A percentile compares a stretch with the other conserved stretches of the same genome.
Evolutionary conservation across 2,329 filamentous ascomycete species (phyloP).

Genomic region (Teratosphaeriaceae sp.): DNA sequence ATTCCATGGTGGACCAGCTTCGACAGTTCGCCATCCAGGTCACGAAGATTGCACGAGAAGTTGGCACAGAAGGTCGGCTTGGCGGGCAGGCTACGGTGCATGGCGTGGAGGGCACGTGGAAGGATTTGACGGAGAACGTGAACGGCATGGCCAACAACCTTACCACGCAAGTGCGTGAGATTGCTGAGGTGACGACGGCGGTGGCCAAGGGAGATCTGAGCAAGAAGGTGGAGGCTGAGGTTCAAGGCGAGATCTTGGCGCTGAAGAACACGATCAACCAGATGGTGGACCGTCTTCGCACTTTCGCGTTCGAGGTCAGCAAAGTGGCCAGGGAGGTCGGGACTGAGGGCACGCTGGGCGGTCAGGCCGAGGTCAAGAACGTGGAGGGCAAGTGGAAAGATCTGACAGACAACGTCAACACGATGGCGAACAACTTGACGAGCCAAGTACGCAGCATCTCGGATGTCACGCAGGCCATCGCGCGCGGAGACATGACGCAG

Average conservation of each 20-base stretch:
- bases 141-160: conserved; percentile 49
- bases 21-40: conserved; percentile 49
- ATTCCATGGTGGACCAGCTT: conserved; percentile 48
- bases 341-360: conserved; percentile 57
- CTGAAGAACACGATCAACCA: conserved; percentile 81
- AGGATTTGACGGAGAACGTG: conserved; percentile 48
- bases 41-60: conserved; percentile 46
- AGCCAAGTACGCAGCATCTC: conserved; percentile 80
- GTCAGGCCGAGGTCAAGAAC: conserved; percentile 57
- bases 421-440: conserved; percentile 59
- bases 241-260: conserved; percentile 45
- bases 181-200: conserved; percentile 47
- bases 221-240: conserved; percentile 47
- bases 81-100: conserved; percentile 48
- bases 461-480: conserved; percentile 89
- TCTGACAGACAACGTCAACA: conserved; percentile 61
- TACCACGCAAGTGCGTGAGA: conserved; percentile 43
- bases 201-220: conserved; percentile 47
- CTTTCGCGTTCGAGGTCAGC: conserved; percentile 59
- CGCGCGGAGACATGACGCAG: conserved; percentile 90
- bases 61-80: conserved; percentile 46
- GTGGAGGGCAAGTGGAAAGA: conserved; percentile 63
- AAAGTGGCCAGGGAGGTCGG: conserved; percentile 60
- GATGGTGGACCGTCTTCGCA: conserved; percentile 60
- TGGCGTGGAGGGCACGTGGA: conserved; percentile 48